Conservation (phyloP, 345 rosid species). For the Ceriops tagal region DNA sequence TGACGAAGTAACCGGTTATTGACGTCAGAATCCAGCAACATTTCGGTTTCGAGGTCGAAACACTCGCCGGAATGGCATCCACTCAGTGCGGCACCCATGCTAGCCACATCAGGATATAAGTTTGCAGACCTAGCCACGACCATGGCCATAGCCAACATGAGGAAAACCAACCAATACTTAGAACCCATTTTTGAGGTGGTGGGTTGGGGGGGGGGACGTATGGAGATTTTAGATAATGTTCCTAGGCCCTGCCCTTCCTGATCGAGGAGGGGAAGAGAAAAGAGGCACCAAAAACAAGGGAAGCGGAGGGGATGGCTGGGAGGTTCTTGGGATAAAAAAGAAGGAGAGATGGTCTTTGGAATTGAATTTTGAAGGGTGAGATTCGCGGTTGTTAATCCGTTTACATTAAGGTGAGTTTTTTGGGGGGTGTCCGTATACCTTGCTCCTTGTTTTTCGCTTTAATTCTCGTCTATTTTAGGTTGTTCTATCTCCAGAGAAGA, state of each 20-base stretch:
- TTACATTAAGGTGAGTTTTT: background rate
- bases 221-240: background rate
- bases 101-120: background rate
- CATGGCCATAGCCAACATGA: slow-evolving; percentile 28
- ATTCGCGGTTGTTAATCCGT: slow-evolving; percentile 32
- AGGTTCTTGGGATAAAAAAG: too few species aligned
- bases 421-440: slow-evolving; percentile 14
- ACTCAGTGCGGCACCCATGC: background rate
- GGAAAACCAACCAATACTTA: slow-evolving; percentile 32
- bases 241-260: slow-evolving; percentile 35
- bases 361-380: slow-evolving; percentile 1
- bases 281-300: slow-evolving; percentile 19
- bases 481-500: too few species aligned
- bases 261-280: slow-evolving; percentile 29
- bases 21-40: slow-evolving; percentile 38
- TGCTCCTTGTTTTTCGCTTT: slow-evolving; percentile 9
- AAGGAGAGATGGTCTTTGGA: too few species aligned
- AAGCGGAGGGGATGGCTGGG: too few species aligned
- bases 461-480: background rate
- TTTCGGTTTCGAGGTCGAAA: slow-evolving; percentile 19
- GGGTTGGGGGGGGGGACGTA: background rate
- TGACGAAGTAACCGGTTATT: slow-evolving; percentile 27
- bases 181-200: slow-evolving; percentile 27
- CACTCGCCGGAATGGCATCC: background rate
- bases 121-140: slow-evolving; percentile 23